Conservation (phyloP, 768 basidiomycete species). For the Xerocomellus amylosporus region DNA sequence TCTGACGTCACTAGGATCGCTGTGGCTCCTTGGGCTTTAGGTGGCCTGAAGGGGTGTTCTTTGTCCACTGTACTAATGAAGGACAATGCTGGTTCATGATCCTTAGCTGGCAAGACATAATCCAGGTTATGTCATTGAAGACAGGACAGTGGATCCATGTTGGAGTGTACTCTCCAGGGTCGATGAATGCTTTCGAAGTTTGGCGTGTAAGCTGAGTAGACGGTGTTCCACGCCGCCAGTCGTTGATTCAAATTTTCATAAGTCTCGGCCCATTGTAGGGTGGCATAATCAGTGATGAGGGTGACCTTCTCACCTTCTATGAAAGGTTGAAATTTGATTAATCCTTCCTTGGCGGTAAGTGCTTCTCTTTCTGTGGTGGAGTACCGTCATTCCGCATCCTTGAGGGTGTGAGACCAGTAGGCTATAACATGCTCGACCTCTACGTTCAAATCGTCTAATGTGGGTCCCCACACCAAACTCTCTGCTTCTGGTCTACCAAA, state of each 20-base stretch:
- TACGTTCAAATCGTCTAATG: neutral
- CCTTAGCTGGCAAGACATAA: too few species aligned
- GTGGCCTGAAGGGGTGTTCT: too few species aligned
- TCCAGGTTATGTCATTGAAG: too few species aligned
- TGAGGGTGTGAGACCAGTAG: neutral
- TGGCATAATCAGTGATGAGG: neutral
- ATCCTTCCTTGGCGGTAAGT: neutral
- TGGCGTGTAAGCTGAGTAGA: neutral
- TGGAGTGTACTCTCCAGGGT: neutral
- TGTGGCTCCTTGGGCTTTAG: too few species aligned
- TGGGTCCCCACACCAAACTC: neutral
- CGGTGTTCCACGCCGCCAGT: neutral
- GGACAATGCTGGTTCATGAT: too few species aligned
- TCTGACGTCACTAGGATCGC: too few species aligned
- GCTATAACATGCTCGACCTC: neutral
- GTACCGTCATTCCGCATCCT: neutral
- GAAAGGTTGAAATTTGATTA: neutral
- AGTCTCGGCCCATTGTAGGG: neutral
- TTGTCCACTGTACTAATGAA: too few species aligned
- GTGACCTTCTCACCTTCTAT: neutral
- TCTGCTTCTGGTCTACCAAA: too few species aligned
- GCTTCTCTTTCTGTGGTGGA: neutral
- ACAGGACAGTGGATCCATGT: neutral
- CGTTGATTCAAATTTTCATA: neutral
- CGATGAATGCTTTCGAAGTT: neutral